Conservation (phyloP, 2,329 filamentous ascomycete species). For the Rhynchosporium graminicola region DNA sequence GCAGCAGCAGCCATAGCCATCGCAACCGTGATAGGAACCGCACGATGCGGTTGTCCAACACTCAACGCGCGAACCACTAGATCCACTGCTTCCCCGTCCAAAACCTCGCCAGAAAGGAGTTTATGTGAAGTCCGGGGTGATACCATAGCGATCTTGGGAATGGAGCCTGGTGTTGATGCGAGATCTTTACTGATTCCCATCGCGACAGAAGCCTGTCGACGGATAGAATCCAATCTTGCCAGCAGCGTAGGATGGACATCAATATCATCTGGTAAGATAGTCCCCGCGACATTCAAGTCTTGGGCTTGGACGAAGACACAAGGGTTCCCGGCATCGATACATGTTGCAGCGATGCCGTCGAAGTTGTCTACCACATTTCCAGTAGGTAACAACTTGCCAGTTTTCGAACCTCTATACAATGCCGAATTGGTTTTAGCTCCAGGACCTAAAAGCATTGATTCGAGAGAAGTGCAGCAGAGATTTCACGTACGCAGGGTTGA, state of each 20-base stretch:
- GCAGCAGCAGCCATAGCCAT: slow-evolving; percentile 51
- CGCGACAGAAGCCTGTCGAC: slow-evolving; percentile 55
- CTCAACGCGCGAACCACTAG: slow-evolving; percentile 52
- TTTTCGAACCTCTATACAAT: slow-evolving; percentile 54
- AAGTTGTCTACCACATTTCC: slow-evolving; percentile 55
- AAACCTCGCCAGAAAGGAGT: slow-evolving; percentile 43
- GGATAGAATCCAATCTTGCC: slow-evolving; percentile 54
- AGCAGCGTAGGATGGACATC: slow-evolving; percentile 49
- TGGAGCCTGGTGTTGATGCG: slow-evolving; percentile 52
- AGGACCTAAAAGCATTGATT: not conserved
- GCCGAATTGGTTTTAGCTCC: not conserved
- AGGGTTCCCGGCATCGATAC: slow-evolving; percentile 65
- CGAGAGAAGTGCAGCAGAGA: not conserved
- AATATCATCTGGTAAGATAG: slow-evolving; percentile 56
- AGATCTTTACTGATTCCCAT: slow-evolving; percentile 58
- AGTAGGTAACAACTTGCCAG: slow-evolving; percentile 61
- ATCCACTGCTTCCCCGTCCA: slow-evolving; percentile 41
- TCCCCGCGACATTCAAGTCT: slow-evolving; percentile 52
- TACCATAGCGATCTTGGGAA: slow-evolving; percentile 65
- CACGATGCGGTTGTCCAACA: slow-evolving; percentile 57
- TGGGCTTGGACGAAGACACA: slow-evolving; percentile 60
- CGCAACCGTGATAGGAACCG: slow-evolving; percentile 57
- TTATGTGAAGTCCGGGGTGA: slow-evolving; percentile 44
- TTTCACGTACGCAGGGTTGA: slow-evolving; percentile 52
- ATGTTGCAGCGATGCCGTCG: slow-evolving; percentile 52